Evolutionary conservation across 495 filamentous ascomycete genomes (phyloP).

Genomic region (Penicillium manginii): DNA sequence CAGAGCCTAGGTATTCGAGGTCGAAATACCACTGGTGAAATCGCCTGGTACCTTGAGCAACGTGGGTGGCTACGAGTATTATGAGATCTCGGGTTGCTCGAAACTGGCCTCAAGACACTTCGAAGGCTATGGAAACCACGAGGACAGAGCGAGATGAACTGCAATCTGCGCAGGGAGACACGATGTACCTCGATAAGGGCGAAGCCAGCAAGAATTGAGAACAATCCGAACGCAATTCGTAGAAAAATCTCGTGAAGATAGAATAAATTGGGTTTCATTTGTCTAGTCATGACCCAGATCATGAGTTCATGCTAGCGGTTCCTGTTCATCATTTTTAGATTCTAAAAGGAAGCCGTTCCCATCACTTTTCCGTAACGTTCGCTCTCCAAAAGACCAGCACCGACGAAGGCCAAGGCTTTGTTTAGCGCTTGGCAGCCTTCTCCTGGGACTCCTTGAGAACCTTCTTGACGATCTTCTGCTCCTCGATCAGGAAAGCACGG

Average conservation of each 20-base stretch:
- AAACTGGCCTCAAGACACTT: not conserved
- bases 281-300: slow-evolving; percentile 29
- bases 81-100: not conserved
- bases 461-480: slow-evolving; percentile 99
- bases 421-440: slow-evolving; percentile 66
- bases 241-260: slow-evolving; percentile 35
- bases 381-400: slow-evolving; percentile 49
- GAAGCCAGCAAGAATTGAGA: not conserved
- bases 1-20: not conserved
- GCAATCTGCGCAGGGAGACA: not conserved
- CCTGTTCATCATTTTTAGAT: slow-evolving; percentile 38
- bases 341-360: slow-evolving; percentile 38
- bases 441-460: slow-evolving; percentile 92
- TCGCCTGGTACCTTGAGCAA: not conserved
- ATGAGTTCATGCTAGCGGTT: slow-evolving; percentile 36
- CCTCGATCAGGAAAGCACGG: slow-evolving; percentile 97
- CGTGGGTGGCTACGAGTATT: not conserved
- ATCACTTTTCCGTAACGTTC: slow-evolving; percentile 45
- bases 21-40: not conserved
- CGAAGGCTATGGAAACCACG: too few relatives aligned
- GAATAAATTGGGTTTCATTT: slow-evolving; percentile 43
- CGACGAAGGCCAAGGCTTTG: slow-evolving; percentile 40
- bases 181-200: not conserved
- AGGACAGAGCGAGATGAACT: too few relatives aligned
- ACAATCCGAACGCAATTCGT: slow-evolving; percentile 14